Percentiles rank a stretch among this genome's conserved stretches.
Evolutionary conservation across 352 stramenopile genomes (phyloP).

Genomic region (Pythium sukuiense): DNA sequence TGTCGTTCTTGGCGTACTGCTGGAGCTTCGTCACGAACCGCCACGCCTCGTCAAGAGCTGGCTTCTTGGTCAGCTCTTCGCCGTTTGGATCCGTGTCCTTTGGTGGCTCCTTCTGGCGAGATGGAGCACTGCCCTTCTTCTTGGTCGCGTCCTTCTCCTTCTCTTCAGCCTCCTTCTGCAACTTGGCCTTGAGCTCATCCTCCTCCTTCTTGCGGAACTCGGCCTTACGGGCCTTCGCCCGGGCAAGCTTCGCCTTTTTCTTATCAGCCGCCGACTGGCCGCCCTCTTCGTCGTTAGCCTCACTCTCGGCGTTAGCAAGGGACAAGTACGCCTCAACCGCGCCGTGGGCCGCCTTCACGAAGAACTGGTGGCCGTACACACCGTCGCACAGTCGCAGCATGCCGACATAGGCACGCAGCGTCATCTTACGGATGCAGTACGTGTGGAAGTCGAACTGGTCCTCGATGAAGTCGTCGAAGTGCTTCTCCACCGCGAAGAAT

Average conservation of each 20-base stretch:
- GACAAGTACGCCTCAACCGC: constrained; percentile 90
- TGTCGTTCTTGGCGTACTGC: constrained; percentile 50
- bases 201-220: constrained; percentile 88
- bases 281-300: constrained; percentile 68
- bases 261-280: constrained; percentile 92
- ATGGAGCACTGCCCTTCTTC: constrained; percentile 52
- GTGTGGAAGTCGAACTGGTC: constrained; percentile 99
- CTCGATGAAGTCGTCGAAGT: constrained; percentile 97
- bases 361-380: constrained; percentile 90
- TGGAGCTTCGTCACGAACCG: constrained; percentile 74
- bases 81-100: constrained; percentile 77
- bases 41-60: constrained; percentile 74
- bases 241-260: constrained; percentile 89
- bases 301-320: constrained; percentile 57
- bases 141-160: constrained; percentile 71
- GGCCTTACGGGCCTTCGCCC: constrained; percentile 86
- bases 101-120: constrained; percentile 43
- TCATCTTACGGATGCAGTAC: constrained; percentile 99
- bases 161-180: constrained; percentile 78
- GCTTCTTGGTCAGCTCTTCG: constrained; percentile 68
- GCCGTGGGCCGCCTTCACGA: constrained; percentile 84
- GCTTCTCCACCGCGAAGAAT: constrained; percentile 94
- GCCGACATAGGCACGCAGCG: constrained; percentile 94
- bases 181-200: constrained; percentile 68
- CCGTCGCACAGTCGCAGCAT: constrained; percentile 94